Evolutionary conservation across 1,139 yeast genomes (phyloP), one percentile per base, ranked within the genome.

Genomic region (Hanseniaspora gamundiae): DNA sequence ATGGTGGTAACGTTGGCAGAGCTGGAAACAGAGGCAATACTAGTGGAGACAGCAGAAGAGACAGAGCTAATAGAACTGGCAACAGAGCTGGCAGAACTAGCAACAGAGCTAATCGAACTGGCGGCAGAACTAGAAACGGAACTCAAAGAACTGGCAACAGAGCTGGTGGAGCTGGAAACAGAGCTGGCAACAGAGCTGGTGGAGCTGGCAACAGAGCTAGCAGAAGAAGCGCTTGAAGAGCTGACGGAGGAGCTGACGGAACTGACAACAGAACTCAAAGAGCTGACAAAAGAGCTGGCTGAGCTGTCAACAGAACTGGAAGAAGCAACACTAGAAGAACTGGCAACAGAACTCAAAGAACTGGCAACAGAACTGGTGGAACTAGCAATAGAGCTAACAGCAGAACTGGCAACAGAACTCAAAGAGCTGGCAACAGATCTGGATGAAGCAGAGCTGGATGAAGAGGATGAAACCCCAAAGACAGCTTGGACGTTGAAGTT

Each of bases 401-500:
- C 45, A 43, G 57, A 42, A 7, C 57, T 38, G 11, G 57, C 38
- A 17, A 61, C 42, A 24, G 53, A 28, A 30, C 55, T 31, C 28
- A 52, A 46, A 26, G 59, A 35, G 20, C 51, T 39, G 24, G 52
- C 21, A 41, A 52, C 42, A n/a, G 51, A 28, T 26, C 52, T 35
- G 24, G 57, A 16, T 41, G 55, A 45, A 28, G 55, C 39, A 27
- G 55, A 27, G 22, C 48, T 38, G 9, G 52, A 22, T 35, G 54
- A 24, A 26, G 56, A 38, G n/a, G 57, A 36, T 21, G 55, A 24
- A 27, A 52, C 44, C 19, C 48, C 41, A 24, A 50, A 33, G 36
- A 49, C 41, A 19, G 49, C 20, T 19, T 58, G 36, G 27, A 57
- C 40, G n/a, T 52, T 26, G 10, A 52, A 39, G 48, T 68, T 72